Conservation (phyloP, 257 asterid species). For the Sherardia arvensis region DNA sequence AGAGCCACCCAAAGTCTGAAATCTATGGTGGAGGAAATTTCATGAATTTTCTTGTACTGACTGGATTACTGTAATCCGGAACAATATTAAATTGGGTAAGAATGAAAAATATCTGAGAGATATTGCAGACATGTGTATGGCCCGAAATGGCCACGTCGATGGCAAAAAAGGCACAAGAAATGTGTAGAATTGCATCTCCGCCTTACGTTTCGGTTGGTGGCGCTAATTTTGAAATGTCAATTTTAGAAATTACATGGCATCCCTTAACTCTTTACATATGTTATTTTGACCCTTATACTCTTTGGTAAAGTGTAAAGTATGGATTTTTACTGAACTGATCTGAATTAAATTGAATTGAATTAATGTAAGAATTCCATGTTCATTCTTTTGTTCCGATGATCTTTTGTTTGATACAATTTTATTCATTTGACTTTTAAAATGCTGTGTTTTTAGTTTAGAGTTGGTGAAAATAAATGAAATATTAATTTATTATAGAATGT, state of each 20-base stretch:
- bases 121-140: slow-evolving; percentile 31
- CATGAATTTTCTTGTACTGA: background rate
- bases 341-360: too few species aligned
- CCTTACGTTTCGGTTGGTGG: slow-evolving; percentile 11
- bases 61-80: background rate
- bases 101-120: slow-evolving; percentile 43
- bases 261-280: background rate
- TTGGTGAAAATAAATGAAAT: too few species aligned
- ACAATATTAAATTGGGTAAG: background rate
- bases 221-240: slow-evolving; percentile 5
- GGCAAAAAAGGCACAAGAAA: slow-evolving; percentile 15
- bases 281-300: background rate
- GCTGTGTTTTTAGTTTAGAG: too few species aligned
- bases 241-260: background rate
- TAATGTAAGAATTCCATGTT: too few species aligned
- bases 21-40: slow-evolving; percentile 47
- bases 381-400: too few species aligned
- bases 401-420: too few species aligned
- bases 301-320: too few species aligned
- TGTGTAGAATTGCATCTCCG: slow-evolving; percentile 4
- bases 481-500: too few species aligned
- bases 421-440: too few species aligned
- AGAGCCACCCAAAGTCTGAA: slow-evolving; percentile 8
- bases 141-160: slow-evolving; percentile 45
- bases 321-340: too few species aligned